Conservation (phyloP, 2,329 filamentous ascomycete genomes). For the Biscogniauxia marginata region DNA sequence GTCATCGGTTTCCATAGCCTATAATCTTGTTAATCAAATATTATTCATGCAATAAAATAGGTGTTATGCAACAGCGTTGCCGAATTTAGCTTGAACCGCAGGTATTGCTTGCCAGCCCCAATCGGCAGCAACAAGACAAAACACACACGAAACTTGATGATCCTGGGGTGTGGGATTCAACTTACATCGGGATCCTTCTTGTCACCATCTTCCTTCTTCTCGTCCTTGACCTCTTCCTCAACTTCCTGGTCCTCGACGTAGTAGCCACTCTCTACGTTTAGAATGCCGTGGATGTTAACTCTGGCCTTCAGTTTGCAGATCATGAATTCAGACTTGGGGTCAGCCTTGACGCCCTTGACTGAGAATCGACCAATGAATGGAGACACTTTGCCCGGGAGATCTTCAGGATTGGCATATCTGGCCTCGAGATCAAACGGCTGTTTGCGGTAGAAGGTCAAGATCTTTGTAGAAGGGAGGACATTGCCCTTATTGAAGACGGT, state of each 20-base stretch:
- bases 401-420: conserved; percentile 82
- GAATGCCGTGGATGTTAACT: conserved; percentile 91
- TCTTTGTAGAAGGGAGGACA: conserved; percentile 96
- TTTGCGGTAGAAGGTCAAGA: conserved; percentile 98
- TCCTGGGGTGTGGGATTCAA: conserved; percentile 27
- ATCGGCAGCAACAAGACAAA: too few relatives aligned
- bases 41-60: not conserved
- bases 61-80: not conserved
- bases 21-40: conserved; percentile 21
- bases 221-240: conserved; percentile 84
- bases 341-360: conserved; percentile 94
- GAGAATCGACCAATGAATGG: conserved; percentile 98
- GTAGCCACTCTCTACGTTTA: conserved; percentile 96
- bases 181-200: conserved; percentile 74
- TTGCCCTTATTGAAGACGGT: conserved; percentile 98
- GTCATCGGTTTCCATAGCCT: conserved; percentile 85
- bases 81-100: not conserved
- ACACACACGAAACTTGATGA: not conserved
- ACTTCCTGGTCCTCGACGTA: conserved; percentile 98
- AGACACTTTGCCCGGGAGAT: conserved; percentile 83
- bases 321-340: conserved; percentile 96
- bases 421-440: conserved; percentile 96
- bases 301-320: conserved; percentile 99
- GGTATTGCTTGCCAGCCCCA: too few relatives aligned
- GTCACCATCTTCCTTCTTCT: conserved; percentile 52